Base-by-base conservation (phyloP, 2,329 filamentous ascomycete species). In the Mycosphaerella arachidis region DNA sequence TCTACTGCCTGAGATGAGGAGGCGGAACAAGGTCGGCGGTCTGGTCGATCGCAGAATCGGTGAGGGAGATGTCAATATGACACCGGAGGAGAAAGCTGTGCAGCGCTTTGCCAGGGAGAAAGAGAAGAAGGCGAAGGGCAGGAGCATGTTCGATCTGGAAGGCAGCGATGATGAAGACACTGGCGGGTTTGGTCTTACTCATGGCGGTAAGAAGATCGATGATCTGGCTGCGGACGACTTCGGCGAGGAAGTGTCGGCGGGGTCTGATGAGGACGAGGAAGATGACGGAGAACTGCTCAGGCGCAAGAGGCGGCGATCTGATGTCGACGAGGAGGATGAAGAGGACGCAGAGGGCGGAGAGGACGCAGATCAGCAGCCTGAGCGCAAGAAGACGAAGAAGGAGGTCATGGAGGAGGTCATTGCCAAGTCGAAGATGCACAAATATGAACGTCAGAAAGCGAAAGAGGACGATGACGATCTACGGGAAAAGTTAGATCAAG, bases 351-450 rank as follows among this genome's bases (percentile, higher is more conserved):
- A 79, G 3, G 78, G 77, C 3, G 79, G 79, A 6, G 80, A 79
- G 0, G 78, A 77, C 18, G 65, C 63, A 5, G 80, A 81, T 37
- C 81, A 81, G 20, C 78, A 87, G 63, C 92, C 91, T 0, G 89
- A 93, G 68, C 84, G 88, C 60, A 97, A 96, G 75, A 99, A 97
- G 79, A 88, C 88, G 3, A 97, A 97, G 77, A 90, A 94, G 56
- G 94, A 99, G 75, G 90, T 99, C 53, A 97, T 97, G 91, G 89
- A 96, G 70, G 95, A 99, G 75, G 83, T 99, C 62, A 97, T 99
- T 66, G 91, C 92, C 62, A 99, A 99, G 76, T 97, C 93, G 0
- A 99, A 99, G 73, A 82, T 90, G 63, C 84, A 97, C 82, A 97
- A 96, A 77, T 92, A 93, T 71, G 92, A 97, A 77, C 86, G 94